Evolutionary conservation across 306 rosid species (phyloP), one percentile per base, ranked within the genome.

Genomic region (Purshia tridentata): DNA sequence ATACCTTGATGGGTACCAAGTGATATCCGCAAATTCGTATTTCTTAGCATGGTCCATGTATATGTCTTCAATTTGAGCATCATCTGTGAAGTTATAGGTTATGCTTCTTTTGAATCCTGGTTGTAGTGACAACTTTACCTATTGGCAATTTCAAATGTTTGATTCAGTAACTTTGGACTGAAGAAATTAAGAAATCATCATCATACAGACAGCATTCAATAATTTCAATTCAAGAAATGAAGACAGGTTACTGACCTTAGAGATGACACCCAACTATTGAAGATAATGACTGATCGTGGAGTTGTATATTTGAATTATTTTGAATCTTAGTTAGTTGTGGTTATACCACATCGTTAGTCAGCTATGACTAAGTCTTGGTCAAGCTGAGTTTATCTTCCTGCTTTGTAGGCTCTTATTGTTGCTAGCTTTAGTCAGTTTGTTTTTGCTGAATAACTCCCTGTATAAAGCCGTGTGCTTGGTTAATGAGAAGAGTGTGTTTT

Each of bases 211-310:
- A 69, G 6, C 35, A 29, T 1, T 29, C 35, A 29, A 29, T 29
- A 10, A 51, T 8, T n/a, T 46, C 23, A 58, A n/a, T 35, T 23
- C 12, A 40, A 55, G 44, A 5, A 73, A 8, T 14, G 52, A 49
- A 14, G 56, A 20, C 8, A 4, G 46, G 29, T 0, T 18, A 18
- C 14, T 54, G 22, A 91, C 97, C 97, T 91, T 89, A 41, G 97
- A 91, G 68, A 91, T 87, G 40, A 87, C 91, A 63, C 96, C 96
- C 42, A 91, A 50, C n/a, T n/a, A n/a, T n/a, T n/a, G n/a, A n/a
- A n/a, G n/a, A n/a, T n/a, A n/a, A n/a, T n/a, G n/a, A n/a, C n/a
- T n/a, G n/a, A n/a, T n/a, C n/a, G n/a, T n/a, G n/a, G n/a, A n/a
- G n/a, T n/a, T n/a, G n/a, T n/a, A n/a, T n/a, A n/a, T n/a, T n/a